Conservation (phyloP, 352 stramenopile genomes). For the Stramenopiles sp. region DNA sequence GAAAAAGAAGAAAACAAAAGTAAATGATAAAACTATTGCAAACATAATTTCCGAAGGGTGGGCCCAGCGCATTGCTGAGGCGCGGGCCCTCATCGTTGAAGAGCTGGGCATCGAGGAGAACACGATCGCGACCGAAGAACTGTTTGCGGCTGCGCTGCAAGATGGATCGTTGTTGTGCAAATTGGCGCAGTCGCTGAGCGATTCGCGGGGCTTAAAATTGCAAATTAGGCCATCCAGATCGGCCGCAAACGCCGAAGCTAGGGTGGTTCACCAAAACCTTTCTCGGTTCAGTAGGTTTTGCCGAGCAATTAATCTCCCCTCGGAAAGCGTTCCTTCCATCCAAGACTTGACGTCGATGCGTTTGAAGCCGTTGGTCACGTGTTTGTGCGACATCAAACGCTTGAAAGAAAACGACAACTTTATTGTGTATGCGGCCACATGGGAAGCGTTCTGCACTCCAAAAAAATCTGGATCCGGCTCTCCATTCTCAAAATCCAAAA, state of each 20-base stretch:
- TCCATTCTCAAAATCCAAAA: too few species aligned
- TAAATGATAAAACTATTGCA: too few species aligned
- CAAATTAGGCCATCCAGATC: background rate
- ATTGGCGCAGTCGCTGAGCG: background rate
- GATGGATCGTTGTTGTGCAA: constrained; percentile 1
- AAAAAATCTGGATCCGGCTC: background rate
- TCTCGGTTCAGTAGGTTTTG: background rate
- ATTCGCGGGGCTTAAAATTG: background rate
- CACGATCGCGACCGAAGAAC: background rate
- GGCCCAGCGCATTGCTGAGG: background rate
- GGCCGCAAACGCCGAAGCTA: background rate
- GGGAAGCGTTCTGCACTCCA: background rate
- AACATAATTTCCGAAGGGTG: background rate
- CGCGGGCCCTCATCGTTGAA: background rate
- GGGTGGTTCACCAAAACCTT: background rate
- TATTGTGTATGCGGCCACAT: background rate
- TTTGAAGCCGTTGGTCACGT: background rate
- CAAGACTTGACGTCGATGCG: background rate
- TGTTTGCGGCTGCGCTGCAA: background rate
- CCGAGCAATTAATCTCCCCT: background rate
- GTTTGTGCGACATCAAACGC: constrained; percentile 1
- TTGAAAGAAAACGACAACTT: background rate
- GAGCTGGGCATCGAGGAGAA: background rate
- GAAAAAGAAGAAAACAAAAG: too few species aligned
- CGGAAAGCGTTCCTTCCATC: background rate